Evolutionary conservation across 495 filamentous ascomycete species (phyloP), one percentile per base, ranked within the genome.

Genomic region (Hamigera avellanea): DNA sequence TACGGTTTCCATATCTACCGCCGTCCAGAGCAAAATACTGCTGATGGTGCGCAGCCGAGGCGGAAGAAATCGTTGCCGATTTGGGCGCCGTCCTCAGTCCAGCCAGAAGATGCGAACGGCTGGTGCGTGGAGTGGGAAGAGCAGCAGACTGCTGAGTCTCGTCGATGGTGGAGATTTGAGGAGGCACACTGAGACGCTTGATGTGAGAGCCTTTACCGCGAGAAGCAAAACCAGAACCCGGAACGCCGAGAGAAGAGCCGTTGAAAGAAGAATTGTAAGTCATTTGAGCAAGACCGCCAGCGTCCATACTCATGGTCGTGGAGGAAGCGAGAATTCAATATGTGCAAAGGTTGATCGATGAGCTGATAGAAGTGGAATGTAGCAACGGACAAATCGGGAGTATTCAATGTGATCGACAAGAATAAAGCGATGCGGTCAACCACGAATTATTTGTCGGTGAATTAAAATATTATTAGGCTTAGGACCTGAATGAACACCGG

Each of bases 211-310:
- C 84, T 52, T 80, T 81, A 39, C 82, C 78, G 33, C 86, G 80
- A 35, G 86, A 87, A 35, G 84, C 85, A 53, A 93, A 81, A 42
- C 83, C 82, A 43, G 82, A 80, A 43, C 72, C 63, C 13, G 85
- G 79, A 56, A 81, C 76, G 40, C 79, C 81, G 50, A 91, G 64
- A 45, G 68, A 69, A 42, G 50, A 52, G 55, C 76, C 77, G 64
- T 72, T 67, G 58, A 73, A 70, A 53, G 75, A 67, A 47, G 67
- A 81, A 66, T 83, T 81, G 73, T 89, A 93, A 61, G 85, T 81
- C 93, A 98, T 96, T 72, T 94, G 91, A 87, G 89, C 81, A 72
- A 95, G 85, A 87, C 87, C 86, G 75, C 88, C 91, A 75, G 88
- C 78, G 87, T 94, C 81, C 78, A 94, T 91, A 73, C 81, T 86